phyloP scores from a whole-genome alignment of 2,329 filamentous ascomycete species.

The Aaosphaeria arxii region DNA sequence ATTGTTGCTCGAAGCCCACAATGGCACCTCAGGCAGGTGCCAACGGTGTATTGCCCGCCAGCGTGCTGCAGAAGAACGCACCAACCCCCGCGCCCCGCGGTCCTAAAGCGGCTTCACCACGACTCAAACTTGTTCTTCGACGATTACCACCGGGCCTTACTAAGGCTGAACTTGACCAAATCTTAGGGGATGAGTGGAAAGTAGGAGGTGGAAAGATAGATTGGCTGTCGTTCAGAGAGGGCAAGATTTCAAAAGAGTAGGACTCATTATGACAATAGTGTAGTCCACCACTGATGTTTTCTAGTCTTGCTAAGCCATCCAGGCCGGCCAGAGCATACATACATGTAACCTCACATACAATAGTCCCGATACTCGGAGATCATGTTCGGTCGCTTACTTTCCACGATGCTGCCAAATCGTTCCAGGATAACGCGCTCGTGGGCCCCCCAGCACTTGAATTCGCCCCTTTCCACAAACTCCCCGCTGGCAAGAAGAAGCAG shows the following conservation, averaged over 20 bases:
- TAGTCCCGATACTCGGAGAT: constrained; percentile 67
- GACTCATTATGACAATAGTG: constrained; percentile 25
- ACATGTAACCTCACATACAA: constrained; percentile 69
- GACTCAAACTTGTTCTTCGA: constrained; percentile 81
- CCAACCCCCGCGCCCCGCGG: constrained; percentile 28
- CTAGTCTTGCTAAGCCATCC: constrained; percentile 69
- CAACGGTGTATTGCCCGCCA: constrained; percentile 39
- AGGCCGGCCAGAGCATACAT: constrained; percentile 78
- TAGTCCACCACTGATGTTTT: constrained; percentile 6
- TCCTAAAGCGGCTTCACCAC: constrained; percentile 51
- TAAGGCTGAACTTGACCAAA: constrained; percentile 68
- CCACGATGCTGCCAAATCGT: constrained; percentile 77
- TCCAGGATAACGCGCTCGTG: constrained; percentile 67
- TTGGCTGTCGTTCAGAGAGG: constrained; percentile 71
- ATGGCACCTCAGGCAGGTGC: constrained; percentile 31
- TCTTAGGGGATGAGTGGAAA: constrained; percentile 79
- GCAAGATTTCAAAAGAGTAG: constrained; percentile 83
- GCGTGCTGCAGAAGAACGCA: constrained; percentile 35
- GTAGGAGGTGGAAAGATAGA: constrained; percentile 77
- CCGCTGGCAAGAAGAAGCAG: constrained; percentile 68
- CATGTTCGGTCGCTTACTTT: constrained; percentile 67
- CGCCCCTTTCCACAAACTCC: constrained; percentile 78
- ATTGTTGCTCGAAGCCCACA: neutral
- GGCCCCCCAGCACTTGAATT: constrained; percentile 79
- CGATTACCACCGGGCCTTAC: constrained; percentile 84